A percentile compares a stretch with the other conserved stretches of the same genome.
Conservation (phyloP, 176 grass and related monocot species). For the Poa annua region DNA sequence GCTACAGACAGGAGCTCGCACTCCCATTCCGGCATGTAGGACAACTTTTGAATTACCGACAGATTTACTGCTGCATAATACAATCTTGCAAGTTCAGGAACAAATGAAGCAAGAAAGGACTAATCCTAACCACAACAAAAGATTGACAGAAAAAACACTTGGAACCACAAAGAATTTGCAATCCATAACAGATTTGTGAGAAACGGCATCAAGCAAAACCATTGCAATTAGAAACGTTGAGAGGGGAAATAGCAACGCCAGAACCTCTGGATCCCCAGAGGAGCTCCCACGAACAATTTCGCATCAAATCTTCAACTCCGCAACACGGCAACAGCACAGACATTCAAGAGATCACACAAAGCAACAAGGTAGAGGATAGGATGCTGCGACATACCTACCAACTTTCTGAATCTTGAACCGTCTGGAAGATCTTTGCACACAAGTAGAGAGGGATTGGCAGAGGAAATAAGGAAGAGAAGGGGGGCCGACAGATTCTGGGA, state of each 20-base stretch:
- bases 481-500: slow-evolving; percentile 21
- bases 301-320: slow-evolving; percentile 6
- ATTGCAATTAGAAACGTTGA: background rate
- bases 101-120: slow-evolving; percentile 9
- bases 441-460: background rate
- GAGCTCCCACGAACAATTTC: background rate
- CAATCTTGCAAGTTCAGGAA: slow-evolving; percentile 21
- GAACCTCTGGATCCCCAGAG: slow-evolving; percentile 25
- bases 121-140: background rate
- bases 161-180: background rate
- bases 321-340: background rate
- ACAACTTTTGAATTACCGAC: slow-evolving; percentile 5
- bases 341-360: background rate
- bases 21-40: slow-evolving; percentile 28
- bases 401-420: background rate
- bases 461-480: background rate
- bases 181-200: slow-evolving; percentile 3
- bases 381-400: slow-evolving; percentile 36
- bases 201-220: slow-evolving; percentile 15
- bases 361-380: slow-evolving; percentile 11
- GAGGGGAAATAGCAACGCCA: background rate
- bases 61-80: slow-evolving; percentile 16
- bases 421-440: background rate
- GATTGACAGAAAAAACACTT: background rate
- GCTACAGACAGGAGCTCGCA: slow-evolving; percentile 16